Conservation (phyloP, 768 basidiomycete species). For the Boletellus sp. region DNA sequence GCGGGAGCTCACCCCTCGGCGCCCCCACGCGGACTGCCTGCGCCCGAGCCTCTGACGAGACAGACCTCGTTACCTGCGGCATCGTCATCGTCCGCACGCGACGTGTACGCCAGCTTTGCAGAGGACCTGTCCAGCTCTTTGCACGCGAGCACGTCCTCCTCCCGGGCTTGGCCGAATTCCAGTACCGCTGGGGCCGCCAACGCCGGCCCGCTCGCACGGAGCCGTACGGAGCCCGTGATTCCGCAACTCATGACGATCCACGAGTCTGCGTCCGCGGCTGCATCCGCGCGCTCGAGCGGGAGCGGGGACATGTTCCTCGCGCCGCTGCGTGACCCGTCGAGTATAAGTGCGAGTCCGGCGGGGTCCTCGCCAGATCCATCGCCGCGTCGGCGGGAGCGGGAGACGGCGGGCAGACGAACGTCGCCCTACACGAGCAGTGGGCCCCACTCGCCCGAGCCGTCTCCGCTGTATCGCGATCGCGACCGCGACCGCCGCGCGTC, state of each 20-base stretch:
- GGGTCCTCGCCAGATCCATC: slow-evolving; percentile 29
- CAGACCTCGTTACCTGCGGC: slow-evolving; percentile 26
- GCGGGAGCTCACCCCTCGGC: slow-evolving; percentile 8
- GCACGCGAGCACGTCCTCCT: slow-evolving; percentile 14
- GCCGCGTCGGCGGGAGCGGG: slow-evolving; percentile 19
- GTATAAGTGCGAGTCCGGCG: slow-evolving; percentile 4
- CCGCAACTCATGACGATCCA: slow-evolving; percentile 26
- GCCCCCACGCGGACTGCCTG: slow-evolving; percentile 18
- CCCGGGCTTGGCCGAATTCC: slow-evolving; percentile 4
- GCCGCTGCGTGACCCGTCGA: slow-evolving; percentile 18
- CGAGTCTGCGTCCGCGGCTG: slow-evolving; percentile 18
- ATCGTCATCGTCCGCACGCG: slow-evolving; percentile 17
- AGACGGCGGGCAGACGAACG: slow-evolving; percentile 7
- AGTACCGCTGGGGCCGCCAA: too few relatives aligned
- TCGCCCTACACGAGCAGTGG: slow-evolving; percentile 18
- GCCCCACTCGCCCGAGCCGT: slow-evolving; percentile 23
- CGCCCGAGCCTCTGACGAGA: slow-evolving; percentile 20
- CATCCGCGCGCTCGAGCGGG: not conserved
- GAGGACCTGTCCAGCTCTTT: slow-evolving; percentile 27
- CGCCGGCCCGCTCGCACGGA: slow-evolving; percentile 18
- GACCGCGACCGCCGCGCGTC: slow-evolving; percentile 16
- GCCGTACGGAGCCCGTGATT: slow-evolving; percentile 29
- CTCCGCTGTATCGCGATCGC: slow-evolving; percentile 24
- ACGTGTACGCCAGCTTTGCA: slow-evolving; percentile 21
- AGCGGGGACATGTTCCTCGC: slow-evolving; percentile 27